These are phyloP conservation scores for Nyssa sinensis DNA, from an alignment of 148 eudicot genomes.

Conservation along the genomic window DNA sequence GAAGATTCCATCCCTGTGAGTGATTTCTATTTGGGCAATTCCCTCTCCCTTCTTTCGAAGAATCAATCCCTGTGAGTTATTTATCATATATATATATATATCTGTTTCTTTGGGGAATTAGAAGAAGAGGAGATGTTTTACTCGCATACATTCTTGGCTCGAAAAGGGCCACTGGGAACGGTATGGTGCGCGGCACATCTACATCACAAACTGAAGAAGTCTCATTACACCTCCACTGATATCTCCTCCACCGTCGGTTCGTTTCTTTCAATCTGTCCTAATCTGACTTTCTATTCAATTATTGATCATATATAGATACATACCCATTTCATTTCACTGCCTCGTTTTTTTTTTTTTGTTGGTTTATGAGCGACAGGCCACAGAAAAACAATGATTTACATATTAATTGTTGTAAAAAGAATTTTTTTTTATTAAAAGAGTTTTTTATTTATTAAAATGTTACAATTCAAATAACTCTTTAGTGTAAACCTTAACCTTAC, in stretches of 20 bases:
- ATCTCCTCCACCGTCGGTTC: constrained; percentile 73
- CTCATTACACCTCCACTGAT: constrained; percentile 65
- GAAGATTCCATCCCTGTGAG: neutral
- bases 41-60: neutral
- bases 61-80: neutral
- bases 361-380: too few relatives aligned
- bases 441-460: too few relatives aligned
- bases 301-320: too few relatives aligned
- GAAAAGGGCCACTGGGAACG: constrained; percentile 50
- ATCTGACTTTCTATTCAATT: too few relatives aligned
- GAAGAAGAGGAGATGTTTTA: constrained; percentile 35
- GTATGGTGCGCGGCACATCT: constrained; percentile 80
- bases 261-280: constrained; percentile 10
- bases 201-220: constrained; percentile 71
- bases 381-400: too few relatives aligned
- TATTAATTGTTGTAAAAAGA: too few relatives aligned
- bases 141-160: constrained; percentile 46
- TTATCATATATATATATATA: neutral
- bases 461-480: too few relatives aligned
- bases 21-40: too few relatives aligned
- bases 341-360: constrained; percentile 2
- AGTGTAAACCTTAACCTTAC: too few relatives aligned
- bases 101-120: neutral
- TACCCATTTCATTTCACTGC: too few relatives aligned
- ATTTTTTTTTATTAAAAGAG: too few relatives aligned